phyloP scores from a whole-genome alignment of 2,329 filamentous ascomycete species.

The Fusarium duplospermum region DNA sequence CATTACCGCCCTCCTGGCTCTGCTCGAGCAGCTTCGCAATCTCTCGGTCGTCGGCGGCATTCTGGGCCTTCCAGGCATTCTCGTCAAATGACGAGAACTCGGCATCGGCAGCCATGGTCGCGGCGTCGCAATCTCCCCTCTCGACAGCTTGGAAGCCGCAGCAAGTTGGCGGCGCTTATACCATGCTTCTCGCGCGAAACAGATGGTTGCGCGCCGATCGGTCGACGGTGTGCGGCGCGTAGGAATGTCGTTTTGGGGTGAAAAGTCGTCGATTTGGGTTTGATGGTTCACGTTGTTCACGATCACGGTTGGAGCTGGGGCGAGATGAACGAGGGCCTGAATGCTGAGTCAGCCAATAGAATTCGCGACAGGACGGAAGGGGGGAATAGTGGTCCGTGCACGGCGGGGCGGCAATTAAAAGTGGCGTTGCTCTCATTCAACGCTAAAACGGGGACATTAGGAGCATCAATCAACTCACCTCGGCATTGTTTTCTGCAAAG shows the following conservation, averaged over 20 bases:
- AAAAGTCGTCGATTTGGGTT: slow-evolving; percentile 19
- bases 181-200: slow-evolving; percentile 40
- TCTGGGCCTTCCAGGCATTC: slow-evolving; percentile 55
- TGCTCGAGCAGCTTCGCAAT: slow-evolving; percentile 59
- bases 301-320: slow-evolving; percentile 14
- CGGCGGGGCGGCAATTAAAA: slow-evolving; percentile 12
- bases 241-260: background rate
- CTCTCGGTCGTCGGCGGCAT: slow-evolving; percentile 61
- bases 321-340: slow-evolving; percentile 12
- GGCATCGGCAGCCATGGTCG: slow-evolving; percentile 49
- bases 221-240: slow-evolving; percentile 8
- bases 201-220: slow-evolving; percentile 10
- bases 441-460: slow-evolving; percentile 1
- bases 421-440: slow-evolving; percentile 15
- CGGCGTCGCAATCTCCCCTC: slow-evolving; percentile 38
- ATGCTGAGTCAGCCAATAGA: slow-evolving; percentile 32
- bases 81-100: slow-evolving; percentile 52
- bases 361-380: slow-evolving; percentile 7
- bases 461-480: slow-evolving; percentile 1
- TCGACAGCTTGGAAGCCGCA: slow-evolving; percentile 41
- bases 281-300: slow-evolving; percentile 44
- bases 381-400: slow-evolving; percentile 16
- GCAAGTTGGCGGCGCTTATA: slow-evolving; percentile 34
- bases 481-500: background rate
- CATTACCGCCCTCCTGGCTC: slow-evolving; percentile 53